These are phyloP conservation scores for Neopestalotiopsis sp. DNA, from an alignment of 2,329 filamentous ascomycete species.

Conservation along the genomic window DNA sequence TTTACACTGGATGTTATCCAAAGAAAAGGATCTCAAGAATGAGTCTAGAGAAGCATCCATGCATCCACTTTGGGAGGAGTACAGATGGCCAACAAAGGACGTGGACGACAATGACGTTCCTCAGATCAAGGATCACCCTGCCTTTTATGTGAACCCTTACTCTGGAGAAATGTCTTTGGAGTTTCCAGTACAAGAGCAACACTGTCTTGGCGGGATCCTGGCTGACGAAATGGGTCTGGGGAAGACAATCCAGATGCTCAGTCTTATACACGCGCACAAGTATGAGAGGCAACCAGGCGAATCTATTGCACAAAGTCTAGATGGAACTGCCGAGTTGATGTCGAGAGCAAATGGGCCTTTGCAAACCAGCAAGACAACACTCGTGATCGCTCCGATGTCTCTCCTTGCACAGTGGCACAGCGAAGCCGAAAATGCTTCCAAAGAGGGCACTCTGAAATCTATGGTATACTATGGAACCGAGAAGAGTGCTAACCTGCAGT, in stretches of 20 bases:
- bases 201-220: constrained; percentile 90
- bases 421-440: constrained; percentile 90
- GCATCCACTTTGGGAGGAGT: constrained; percentile 98
- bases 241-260: constrained; percentile 99
- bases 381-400: constrained; percentile 97
- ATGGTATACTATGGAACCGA: constrained; percentile 93
- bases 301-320: constrained; percentile 48
- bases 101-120: constrained; percentile 81
- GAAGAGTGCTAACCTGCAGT: constrained; percentile 78
- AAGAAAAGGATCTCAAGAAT: constrained; percentile 81
- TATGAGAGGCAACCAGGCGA: constrained; percentile 41
- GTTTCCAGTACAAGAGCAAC: constrained; percentile 92
- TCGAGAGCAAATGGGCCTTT: constrained; percentile 63
- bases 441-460: constrained; percentile 79
- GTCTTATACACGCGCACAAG: constrained; percentile 84
- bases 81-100: constrained; percentile 86
- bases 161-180: constrained; percentile 91
- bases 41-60: constrained; percentile 77
- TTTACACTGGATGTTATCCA: constrained; percentile 93
- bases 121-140: constrained; percentile 65
- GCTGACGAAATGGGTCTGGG: constrained; percentile 98
- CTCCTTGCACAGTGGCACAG: constrained; percentile 96
- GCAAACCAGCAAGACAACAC: constrained; percentile 82
- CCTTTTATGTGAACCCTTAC: constrained; percentile 96
- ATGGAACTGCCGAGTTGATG: constrained; percentile 67